Percentiles rank a stretch among this genome's conserved stretches.
phyloP scores from a whole-genome alignment of 2,329 filamentous ascomycete species.

The Aspergillus piperis region DNA sequence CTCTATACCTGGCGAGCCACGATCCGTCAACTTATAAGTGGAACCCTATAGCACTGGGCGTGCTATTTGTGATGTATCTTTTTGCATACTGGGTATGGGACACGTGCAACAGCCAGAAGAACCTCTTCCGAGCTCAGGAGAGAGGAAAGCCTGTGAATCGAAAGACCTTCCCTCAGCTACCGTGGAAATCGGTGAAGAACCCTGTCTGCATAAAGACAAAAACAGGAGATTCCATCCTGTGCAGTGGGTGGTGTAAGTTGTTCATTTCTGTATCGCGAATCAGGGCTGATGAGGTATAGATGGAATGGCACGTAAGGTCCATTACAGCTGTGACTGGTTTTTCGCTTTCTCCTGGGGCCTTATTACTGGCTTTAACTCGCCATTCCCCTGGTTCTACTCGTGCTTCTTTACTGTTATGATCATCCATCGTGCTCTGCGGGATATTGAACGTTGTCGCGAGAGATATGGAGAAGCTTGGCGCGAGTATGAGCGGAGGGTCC shows the following conservation, averaged over 20 bases:
- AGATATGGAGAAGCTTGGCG: constrained; percentile 81
- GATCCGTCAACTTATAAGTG: constrained; percentile 73
- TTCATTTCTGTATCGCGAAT: background rate
- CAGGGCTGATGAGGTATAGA: constrained; percentile 41
- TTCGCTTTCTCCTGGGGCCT: constrained; percentile 76
- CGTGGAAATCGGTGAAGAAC: constrained; percentile 79
- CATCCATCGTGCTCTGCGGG: constrained; percentile 70
- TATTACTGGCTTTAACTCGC: constrained; percentile 75
- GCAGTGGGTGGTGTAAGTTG: constrained; percentile 75
- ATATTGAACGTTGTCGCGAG: constrained; percentile 70
- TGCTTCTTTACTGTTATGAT: constrained; percentile 81
- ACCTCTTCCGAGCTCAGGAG: constrained; percentile 79
- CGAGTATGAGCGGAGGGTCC: constrained; percentile 76
- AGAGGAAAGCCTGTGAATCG: constrained; percentile 67
- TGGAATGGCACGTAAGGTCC: constrained; percentile 72
- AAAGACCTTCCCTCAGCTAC: constrained; percentile 81
- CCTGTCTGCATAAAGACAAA: constrained; percentile 73
- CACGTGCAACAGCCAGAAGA: constrained; percentile 88
- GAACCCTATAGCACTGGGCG: constrained; percentile 65
- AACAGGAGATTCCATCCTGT: constrained; percentile 72
- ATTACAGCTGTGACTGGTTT: constrained; percentile 77
- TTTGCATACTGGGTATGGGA: constrained; percentile 91
- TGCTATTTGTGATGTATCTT: constrained; percentile 69
- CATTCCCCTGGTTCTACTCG: constrained; percentile 87
- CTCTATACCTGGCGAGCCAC: constrained; percentile 82